Conservation (phyloP, 2,329 filamentous ascomycete species). For the Xylaria sp. region DNA sequence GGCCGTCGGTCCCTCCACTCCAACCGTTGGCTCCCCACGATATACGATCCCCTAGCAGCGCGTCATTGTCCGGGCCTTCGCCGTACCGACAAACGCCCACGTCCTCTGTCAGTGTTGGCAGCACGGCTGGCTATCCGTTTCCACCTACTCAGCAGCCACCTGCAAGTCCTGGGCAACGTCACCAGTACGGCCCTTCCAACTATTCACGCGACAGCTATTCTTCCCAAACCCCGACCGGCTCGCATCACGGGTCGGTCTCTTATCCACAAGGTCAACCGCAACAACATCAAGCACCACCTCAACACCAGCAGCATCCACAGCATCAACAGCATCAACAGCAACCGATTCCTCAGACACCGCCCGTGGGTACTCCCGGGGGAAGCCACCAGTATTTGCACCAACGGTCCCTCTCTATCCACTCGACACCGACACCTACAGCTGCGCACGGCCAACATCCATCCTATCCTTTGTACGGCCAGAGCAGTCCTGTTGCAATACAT, state of each 20-base stretch:
- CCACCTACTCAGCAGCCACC: slow-evolving; percentile 48
- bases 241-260: slow-evolving; percentile 39
- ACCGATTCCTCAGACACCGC: slow-evolving; percentile 56
- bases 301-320: slow-evolving; percentile 23
- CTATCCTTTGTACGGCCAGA: slow-evolving; percentile 57
- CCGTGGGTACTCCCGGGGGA: slow-evolving; percentile 51
- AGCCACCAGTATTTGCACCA: slow-evolving; percentile 47
- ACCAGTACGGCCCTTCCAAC: slow-evolving; percentile 54
- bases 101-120: slow-evolving; percentile 49
- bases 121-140: slow-evolving; percentile 58
- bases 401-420: slow-evolving; percentile 64
- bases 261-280: slow-evolving; percentile 48
- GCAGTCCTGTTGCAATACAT: slow-evolving; percentile 57
- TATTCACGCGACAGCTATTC: slow-evolving; percentile 53
- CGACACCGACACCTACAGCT: slow-evolving; percentile 65
- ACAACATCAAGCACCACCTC: slow-evolving; percentile 21
- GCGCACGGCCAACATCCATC: slow-evolving; percentile 62
- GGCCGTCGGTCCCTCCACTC: slow-evolving; percentile 46
- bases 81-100: slow-evolving; percentile 58
- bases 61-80: slow-evolving; percentile 51
- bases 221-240: slow-evolving; percentile 46
- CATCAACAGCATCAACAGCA: slow-evolving; percentile 35
- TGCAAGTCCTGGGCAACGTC: slow-evolving; percentile 37
- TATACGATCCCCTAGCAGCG: slow-evolving; percentile 56
- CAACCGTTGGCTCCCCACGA: slow-evolving; percentile 55